Conservation (phyloP, 495 filamentous ascomycete genomes). For the Aspergillus ostianus region DNA sequence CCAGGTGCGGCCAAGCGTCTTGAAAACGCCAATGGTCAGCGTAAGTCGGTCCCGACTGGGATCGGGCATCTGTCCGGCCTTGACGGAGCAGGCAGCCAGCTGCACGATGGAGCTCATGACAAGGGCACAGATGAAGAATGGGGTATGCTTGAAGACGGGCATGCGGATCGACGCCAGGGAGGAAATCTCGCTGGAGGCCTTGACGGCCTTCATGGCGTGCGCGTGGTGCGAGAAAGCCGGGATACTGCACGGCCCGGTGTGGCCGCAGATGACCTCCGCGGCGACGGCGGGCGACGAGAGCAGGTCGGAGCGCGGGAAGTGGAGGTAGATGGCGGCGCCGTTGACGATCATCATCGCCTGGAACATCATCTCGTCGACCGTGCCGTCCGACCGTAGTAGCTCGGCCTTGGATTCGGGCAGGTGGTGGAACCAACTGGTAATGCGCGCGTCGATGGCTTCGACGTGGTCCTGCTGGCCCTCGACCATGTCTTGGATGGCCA, state of each 20-base stretch:
- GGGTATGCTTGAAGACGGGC: slow-evolving; percentile 72
- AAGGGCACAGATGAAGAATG: slow-evolving; percentile 85
- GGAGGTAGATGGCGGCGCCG: slow-evolving; percentile 48
- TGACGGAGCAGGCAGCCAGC: slow-evolving; percentile 64
- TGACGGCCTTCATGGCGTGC: slow-evolving; percentile 78
- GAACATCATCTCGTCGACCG: slow-evolving; percentile 87
- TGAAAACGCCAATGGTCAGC: slow-evolving; percentile 80
- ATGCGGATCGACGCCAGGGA: slow-evolving; percentile 75
- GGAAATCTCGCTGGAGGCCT: slow-evolving; percentile 73
- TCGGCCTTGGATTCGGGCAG: slow-evolving; percentile 73
- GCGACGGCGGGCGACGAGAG: slow-evolving; percentile 47
- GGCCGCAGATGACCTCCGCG: slow-evolving; percentile 48
- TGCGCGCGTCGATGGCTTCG: slow-evolving; percentile 65
- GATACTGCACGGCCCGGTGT: slow-evolving; percentile 45
- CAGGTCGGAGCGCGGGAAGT: slow-evolving; percentile 50
- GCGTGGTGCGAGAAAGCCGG: slow-evolving; percentile 54
- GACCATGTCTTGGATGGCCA: slow-evolving; percentile 44
- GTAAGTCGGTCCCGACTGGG: slow-evolving; percentile 70
- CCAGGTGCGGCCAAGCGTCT: slow-evolving; percentile 72
- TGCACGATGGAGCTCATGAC: slow-evolving; percentile 59
- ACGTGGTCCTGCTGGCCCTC: slow-evolving; percentile 46
- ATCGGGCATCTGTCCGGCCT: slow-evolving; percentile 67
- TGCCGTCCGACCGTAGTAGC: slow-evolving; percentile 60
- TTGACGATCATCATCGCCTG: slow-evolving; percentile 83
- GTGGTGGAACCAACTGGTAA: slow-evolving; percentile 81